These are phyloP conservation scores for Beta vulgaris DNA, from an alignment of 148 eudicot genomes.

Conservation along the genomic window DNA sequence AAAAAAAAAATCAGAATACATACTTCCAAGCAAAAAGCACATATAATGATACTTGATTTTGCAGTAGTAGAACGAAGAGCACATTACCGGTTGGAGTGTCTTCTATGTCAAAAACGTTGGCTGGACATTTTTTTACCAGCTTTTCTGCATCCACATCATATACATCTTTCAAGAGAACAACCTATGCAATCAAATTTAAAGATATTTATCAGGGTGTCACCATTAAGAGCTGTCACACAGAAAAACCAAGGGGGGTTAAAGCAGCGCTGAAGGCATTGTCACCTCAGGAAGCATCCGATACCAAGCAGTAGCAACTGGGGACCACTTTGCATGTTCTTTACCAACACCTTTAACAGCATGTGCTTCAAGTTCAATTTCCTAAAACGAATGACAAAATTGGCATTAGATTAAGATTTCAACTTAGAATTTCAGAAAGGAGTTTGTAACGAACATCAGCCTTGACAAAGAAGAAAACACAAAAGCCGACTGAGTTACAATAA, in stretches of 20 bases:
- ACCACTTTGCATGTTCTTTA: constrained; percentile 95
- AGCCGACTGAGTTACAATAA: not conserved
- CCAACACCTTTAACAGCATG: constrained; percentile 94
- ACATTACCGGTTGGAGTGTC: constrained; percentile 64
- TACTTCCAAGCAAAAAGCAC: not conserved
- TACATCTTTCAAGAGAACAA: constrained; percentile 68
- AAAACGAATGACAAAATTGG: not conserved
- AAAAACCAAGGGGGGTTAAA: not conserved
- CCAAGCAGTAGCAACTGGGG: constrained; percentile 99
- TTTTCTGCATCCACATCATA: constrained; percentile 54
- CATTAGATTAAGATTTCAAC: not conserved
- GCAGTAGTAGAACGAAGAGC: not conserved
- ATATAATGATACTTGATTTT: not conserved
- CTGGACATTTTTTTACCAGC: constrained; percentile 67
- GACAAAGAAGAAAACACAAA: not conserved
- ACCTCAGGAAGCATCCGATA: constrained; percentile 97
- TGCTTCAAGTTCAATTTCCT: constrained; percentile 98
- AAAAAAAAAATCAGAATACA: not conserved
- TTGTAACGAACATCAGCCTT: not conserved
- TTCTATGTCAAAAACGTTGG: constrained; percentile 79
- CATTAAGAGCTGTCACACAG: not conserved
- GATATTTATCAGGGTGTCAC: constrained; percentile 9
- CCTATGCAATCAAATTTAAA: constrained; percentile 37
- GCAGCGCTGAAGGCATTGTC: constrained; percentile 2
- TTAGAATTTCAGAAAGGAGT: not conserved